Evolutionary conservation across 257 asterid genomes (phyloP), one percentile per base, ranked within the genome.

Genomic region (Scutellaria barbata): DNA sequence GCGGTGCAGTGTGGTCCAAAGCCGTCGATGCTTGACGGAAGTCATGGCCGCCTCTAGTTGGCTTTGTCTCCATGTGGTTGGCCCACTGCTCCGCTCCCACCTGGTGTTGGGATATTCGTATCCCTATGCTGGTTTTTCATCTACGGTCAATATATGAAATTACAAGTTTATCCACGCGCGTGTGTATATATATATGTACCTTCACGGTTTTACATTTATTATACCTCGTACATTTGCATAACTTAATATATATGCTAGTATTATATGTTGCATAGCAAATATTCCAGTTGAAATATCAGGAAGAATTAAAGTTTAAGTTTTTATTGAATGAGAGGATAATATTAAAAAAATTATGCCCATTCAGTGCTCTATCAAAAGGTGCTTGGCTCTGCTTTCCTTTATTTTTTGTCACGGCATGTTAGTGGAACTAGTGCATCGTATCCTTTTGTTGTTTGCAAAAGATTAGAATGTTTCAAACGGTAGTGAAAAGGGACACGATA

Each of bases 1-100:
- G 89, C 83, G 82, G 70, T 57, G 63, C 30, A 20, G 63, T 62
- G 68, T 70, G 77, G 68, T 83, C 78, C 81, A 86, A 78, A 56
- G 63, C 63, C 63, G 62, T 57, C 55, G 72, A 22, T 81, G 61
- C 70, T 84, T 73, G 80, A 46, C 82, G 74, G 82, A 79, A 79
- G 85, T 74, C 77, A 63, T 77, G 78, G 83, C 80, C 70, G 79
- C 78, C 40, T 43, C 65, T 66, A 50, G 54, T 78, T 80, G 85
- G 75, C 72, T 41, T 70, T 67, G 63, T 43, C 81, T 64, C 69
- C 60, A 22, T 51, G 41, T 68, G 41, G 17, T 65, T 60, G 77
- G 80, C 56, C 81, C 82, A 76, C 76, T 45, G 57, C 43, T 48
- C 56, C 66, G 67, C 71, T 45, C 69, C 68, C 50, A 13, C 71